These are phyloP conservation scores for Nigrospora oryzae DNA, from an alignment of 2,329 filamentous ascomycete genomes.

Conservation along the genomic window DNA sequence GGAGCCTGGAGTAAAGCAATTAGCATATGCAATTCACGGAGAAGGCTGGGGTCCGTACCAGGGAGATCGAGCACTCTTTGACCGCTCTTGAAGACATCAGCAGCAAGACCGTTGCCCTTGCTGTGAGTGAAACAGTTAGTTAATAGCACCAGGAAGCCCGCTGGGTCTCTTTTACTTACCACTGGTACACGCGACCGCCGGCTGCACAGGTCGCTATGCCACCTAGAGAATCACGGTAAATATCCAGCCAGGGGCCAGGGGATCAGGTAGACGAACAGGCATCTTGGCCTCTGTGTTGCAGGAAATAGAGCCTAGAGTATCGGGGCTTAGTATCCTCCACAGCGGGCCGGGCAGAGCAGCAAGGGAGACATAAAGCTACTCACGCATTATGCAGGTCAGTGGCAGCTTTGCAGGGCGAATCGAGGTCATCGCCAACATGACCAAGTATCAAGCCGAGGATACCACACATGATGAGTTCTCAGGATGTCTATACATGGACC, in stretches of 20 bases:
- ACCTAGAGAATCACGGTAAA: slow-evolving; percentile 23
- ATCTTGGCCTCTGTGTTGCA: slow-evolving; percentile 33
- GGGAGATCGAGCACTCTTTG: slow-evolving; percentile 59
- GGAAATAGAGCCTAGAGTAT: slow-evolving; percentile 34
- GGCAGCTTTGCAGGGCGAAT: slow-evolving; percentile 25
- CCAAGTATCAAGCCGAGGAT: slow-evolving; percentile 47
- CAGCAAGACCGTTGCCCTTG: slow-evolving; percentile 71
- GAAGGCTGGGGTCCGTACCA: neutral
- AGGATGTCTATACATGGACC: no score
- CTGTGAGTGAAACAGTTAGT: slow-evolving; percentile 37
- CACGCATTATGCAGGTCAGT: slow-evolving; percentile 49
- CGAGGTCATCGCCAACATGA: slow-evolving; percentile 20
- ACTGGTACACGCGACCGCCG: slow-evolving; percentile 55
- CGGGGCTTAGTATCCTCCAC: neutral
- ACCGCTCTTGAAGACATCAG: slow-evolving; percentile 67
- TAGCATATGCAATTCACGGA: slow-evolving; percentile 32
- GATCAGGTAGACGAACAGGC: slow-evolving; percentile 36
- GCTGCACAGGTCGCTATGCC: slow-evolving; percentile 66
- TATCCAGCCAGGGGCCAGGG: slow-evolving; percentile 36
- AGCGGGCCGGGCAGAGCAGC: neutral
- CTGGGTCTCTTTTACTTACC: neutral
- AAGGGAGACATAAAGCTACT: slow-evolving; percentile 26
- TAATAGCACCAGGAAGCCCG: neutral
- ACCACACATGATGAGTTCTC: slow-evolving; percentile 31
- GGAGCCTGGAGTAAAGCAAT: no score